Conservation (phyloP, 805 yeast genomes). For the Komagataella ulmi region DNA sequence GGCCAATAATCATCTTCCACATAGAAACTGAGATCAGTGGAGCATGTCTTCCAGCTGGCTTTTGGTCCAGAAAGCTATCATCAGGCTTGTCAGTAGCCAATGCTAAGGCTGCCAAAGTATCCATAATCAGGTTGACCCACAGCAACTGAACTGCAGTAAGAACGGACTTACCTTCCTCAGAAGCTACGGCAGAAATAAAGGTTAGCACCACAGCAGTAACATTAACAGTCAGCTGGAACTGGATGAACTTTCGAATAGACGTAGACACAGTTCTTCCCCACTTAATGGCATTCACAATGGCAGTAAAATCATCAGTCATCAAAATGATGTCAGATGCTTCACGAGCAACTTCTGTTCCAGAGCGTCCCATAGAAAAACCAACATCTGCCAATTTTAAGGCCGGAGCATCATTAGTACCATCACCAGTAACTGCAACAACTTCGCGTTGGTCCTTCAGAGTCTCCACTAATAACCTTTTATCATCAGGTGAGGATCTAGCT, state of each 20-base stretch:
- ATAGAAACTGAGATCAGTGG: conserved; percentile 81
- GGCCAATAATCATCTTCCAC: conserved; percentile 98
- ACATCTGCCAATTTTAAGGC: conserved; percentile 93
- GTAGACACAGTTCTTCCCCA: conserved; percentile 98
- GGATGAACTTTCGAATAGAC: conserved; percentile 90
- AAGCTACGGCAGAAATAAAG: conserved; percentile 85
- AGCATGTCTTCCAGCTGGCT: conserved; percentile 71
- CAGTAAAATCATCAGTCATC: conserved; percentile 89
- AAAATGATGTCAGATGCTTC: conserved; percentile 97
- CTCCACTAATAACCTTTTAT: conserved; percentile 77
- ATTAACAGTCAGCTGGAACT: conserved; percentile 93
- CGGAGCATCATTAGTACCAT: conserved; percentile 98
- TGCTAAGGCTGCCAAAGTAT: conserved; percentile 94
- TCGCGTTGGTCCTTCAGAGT: conserved; percentile 71
- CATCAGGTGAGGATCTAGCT: conserved; percentile 95
- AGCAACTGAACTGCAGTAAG: conserved; percentile 92
- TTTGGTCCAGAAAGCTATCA: conserved; percentile 59
- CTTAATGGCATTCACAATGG: conserved; percentile 91
- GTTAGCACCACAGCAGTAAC: conserved; percentile 93
- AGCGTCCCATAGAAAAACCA: conserved; percentile 96
- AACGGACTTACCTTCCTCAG: conserved; percentile 69
- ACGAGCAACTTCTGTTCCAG: conserved; percentile 97
- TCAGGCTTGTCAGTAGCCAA: conserved; percentile 96
- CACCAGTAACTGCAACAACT: conserved; percentile 98
- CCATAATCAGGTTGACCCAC: conserved; percentile 98